These are phyloP conservation scores for Fusarium sp. DNA, from an alignment of 2,329 filamentous ascomycete genomes.

Conservation along the genomic window DNA sequence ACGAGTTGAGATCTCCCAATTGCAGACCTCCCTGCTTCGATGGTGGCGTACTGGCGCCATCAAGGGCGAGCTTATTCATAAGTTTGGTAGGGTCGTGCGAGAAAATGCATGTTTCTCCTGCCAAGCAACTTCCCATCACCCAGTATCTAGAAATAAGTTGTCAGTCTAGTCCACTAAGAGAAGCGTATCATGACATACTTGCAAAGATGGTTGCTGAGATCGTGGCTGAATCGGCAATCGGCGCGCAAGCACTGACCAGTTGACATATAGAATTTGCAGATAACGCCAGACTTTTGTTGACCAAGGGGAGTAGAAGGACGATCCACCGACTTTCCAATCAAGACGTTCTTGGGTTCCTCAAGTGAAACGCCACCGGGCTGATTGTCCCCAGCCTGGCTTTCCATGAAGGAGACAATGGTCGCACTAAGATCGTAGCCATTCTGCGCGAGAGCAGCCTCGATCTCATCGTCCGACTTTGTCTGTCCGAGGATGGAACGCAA, in stretches of 20 bases:
- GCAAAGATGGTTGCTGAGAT: conserved; percentile 95
- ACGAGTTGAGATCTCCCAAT: conserved; percentile 85
- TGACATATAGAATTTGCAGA: conserved; percentile 97
- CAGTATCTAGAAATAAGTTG: conserved; percentile 74
- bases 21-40: conserved; percentile 75
- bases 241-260: conserved; percentile 95
- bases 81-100: conserved; percentile 93
- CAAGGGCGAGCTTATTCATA: conserved; percentile 82
- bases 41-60: conserved; percentile 74
- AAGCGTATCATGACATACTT: conserved; percentile 74
- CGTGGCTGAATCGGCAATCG: conserved; percentile 97
- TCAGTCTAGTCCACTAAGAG: conserved; percentile 5
- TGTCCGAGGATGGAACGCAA: conserved; percentile 93
- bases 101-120: conserved; percentile 94
- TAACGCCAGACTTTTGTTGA: conserved; percentile 83
- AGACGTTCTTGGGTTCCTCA: conserved; percentile 71
- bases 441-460: conserved; percentile 87
- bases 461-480: conserved; percentile 90
- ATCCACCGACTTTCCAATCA: conserved; percentile 92
- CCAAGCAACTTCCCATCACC: conserved; percentile 94
- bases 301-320: conserved; percentile 81
- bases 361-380: conserved; percentile 48
- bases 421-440: conserved; percentile 95
- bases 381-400: conserved; percentile 62
- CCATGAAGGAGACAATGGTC: conserved; percentile 90